Percentiles rank a stretch among this genome's conserved stretches.
Evolutionary conservation across 75 land plant genomes (phyloP).

Genomic region (Pinus albicaulis): DNA sequence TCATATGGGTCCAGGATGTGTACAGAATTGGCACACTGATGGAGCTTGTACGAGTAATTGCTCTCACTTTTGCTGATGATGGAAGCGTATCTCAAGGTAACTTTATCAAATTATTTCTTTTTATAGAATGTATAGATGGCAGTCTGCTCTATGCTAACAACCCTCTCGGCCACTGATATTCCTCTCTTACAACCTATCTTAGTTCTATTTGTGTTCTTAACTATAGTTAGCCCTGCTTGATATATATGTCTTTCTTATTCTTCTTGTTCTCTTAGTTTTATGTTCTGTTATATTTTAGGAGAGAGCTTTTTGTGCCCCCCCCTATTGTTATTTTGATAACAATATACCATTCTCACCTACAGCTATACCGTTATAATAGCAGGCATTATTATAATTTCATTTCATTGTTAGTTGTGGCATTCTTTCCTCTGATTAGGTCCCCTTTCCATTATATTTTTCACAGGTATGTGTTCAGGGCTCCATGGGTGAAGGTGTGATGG

Average conservation of each 20-base stretch:
- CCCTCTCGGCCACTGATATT: too few relatives aligned
- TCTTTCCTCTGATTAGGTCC: background rate
- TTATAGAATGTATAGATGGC: background rate
- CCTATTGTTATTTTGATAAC: too few relatives aligned
- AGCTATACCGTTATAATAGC: too few relatives aligned
- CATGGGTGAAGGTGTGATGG: conserved; percentile 92
- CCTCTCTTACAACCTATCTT: too few relatives aligned
- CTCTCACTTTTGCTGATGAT: conserved; percentile 93
- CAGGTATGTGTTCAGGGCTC: conserved; percentile 98
- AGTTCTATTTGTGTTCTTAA: too few relatives aligned
- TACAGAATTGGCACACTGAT: conserved; percentile 93
- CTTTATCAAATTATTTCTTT: background rate
- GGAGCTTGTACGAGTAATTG: conserved; percentile 87
- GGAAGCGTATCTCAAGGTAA: conserved; percentile 89
- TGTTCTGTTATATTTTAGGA: too few relatives aligned
- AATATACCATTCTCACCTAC: too few relatives aligned
- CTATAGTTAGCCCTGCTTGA: too few relatives aligned
- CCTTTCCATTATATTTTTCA: background rate
- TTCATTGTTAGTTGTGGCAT: background rate
- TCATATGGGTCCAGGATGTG: conserved; percentile 75
- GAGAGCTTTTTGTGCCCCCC: too few relatives aligned
- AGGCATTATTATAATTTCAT: background rate
- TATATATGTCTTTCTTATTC: too few relatives aligned
- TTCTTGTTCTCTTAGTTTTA: too few relatives aligned
- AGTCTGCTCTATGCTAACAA: too few relatives aligned